A percentile compares a stretch with the other conserved stretches of the same genome.
These are phyloP conservation scores for Aspergillus latus DNA, from an alignment of 2,329 filamentous ascomycete genomes.

Conservation along the genomic window DNA sequence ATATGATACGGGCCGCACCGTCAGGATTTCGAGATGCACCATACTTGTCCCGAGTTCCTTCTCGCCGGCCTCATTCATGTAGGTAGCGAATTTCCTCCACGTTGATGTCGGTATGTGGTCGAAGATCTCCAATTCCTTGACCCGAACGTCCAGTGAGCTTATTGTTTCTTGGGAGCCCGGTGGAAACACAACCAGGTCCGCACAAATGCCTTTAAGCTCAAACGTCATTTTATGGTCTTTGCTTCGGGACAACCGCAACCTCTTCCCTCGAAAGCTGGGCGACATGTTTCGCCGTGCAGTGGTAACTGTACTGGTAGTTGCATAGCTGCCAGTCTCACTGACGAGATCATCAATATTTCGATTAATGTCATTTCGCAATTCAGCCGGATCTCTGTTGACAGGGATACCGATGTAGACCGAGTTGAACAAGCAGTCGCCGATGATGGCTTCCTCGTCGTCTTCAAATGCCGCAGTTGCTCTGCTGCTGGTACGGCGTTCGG, in stretches of 20 bases:
- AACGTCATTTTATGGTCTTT: conserved; percentile 94
- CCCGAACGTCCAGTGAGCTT: conserved; percentile 79
- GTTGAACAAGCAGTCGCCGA: conserved; percentile 96
- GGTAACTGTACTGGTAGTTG: conserved; percentile 64
- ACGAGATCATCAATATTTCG: conserved; percentile 79
- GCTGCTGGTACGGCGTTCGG: conserved; percentile 67
- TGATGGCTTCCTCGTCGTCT: conserved; percentile 77
- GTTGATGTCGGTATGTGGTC: conserved; percentile 94
- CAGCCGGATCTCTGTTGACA: conserved; percentile 77
- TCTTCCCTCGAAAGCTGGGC: conserved; percentile 50
- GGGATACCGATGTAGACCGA: conserved; percentile 97
- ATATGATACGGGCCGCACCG: conserved; percentile 79
- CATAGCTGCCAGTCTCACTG: conserved; percentile 87
- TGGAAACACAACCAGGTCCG: conserved; percentile 79
- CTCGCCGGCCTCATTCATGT: conserved; percentile 82
- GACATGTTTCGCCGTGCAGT: conserved; percentile 39
- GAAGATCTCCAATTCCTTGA: conserved; percentile 83
- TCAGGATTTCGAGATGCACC: conserved; percentile 85
- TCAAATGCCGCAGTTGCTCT: conserved; percentile 55
- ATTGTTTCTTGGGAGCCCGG: conserved; percentile 75
- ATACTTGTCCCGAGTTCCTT: conserved; percentile 84
- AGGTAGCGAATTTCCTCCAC: conserved; percentile 97
- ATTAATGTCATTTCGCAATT: conserved; percentile 82
- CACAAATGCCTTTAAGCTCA: conserved; percentile 79
- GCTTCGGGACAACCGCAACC: conserved; percentile 76